Evolutionary conservation across 495 filamentous ascomycete species (phyloP).

Genomic region (Sordaria brevicollis): DNA sequence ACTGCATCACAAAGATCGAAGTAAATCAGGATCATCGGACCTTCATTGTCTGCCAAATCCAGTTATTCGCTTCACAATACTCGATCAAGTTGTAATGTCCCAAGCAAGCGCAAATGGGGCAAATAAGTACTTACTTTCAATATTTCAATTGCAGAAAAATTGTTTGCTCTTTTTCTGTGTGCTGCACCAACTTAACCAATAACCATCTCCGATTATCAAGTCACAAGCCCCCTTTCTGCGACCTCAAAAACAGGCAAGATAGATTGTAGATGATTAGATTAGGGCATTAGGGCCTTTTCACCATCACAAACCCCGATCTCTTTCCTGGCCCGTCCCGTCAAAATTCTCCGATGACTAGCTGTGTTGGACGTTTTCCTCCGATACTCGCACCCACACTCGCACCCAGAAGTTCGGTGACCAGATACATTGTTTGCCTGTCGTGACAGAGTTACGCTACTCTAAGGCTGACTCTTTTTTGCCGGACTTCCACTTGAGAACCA

Average conservation of each 20-base stretch:
- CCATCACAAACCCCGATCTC: too few species aligned
- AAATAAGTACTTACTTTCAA: not conserved
- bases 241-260: not conserved
- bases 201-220: not conserved
- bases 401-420: not conserved
- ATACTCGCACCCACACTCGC: not conserved
- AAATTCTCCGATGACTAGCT: too few species aligned
- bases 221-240: not conserved
- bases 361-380: not conserved
- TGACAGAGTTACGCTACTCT: not conserved
- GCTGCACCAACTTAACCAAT: not conserved
- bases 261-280: too few species aligned
- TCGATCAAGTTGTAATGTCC: too few species aligned
- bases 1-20: too few species aligned
- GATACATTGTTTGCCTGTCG: not conserved
- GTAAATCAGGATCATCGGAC: too few species aligned
- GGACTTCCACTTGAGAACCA: too few species aligned
- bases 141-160: not conserved
- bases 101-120: not conserved
- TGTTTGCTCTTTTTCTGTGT: not conserved
- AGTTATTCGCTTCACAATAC: too few species aligned
- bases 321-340: too few species aligned
- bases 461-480: not conserved
- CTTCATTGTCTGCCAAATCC: too few species aligned
- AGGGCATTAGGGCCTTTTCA: not conserved